Evolutionary conservation across 2,329 filamentous ascomycete species (phyloP).

Genomic region (Coniochaeta sp.): DNA sequence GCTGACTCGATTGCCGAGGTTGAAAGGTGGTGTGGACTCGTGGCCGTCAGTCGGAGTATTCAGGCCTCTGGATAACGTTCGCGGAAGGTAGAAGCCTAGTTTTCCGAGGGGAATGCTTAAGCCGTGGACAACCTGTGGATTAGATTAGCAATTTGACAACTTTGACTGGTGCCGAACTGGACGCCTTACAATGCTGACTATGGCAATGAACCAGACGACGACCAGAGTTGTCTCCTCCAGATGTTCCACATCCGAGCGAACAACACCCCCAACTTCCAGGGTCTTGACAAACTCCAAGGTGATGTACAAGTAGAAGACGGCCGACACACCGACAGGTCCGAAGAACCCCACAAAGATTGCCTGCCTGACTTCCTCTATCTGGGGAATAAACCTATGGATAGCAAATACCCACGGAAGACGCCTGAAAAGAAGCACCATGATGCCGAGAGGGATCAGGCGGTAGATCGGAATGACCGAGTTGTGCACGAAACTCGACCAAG

Average conservation of each 20-base stretch:
- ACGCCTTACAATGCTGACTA: slow-evolving; percentile 72
- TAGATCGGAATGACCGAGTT: slow-evolving; percentile 67
- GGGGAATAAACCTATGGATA: slow-evolving; percentile 68
- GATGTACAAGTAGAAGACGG: slow-evolving; percentile 84
- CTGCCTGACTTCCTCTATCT: slow-evolving; percentile 68
- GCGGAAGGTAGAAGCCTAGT: slow-evolving; percentile 53
- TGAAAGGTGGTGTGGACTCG: slow-evolving; percentile 15
- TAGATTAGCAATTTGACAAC: background rate
- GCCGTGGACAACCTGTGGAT: slow-evolving; percentile 62
- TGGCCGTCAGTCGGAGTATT: slow-evolving; percentile 13
- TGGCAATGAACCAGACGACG: slow-evolving; percentile 78
- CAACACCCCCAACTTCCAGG: slow-evolving; percentile 49
- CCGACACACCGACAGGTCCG: slow-evolving; percentile 85
- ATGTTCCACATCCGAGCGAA: slow-evolving; percentile 57
- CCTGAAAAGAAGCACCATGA: slow-evolving; percentile 70
- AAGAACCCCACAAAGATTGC: slow-evolving; percentile 89
- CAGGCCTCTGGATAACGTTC: slow-evolving; percentile 48
- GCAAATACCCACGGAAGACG: slow-evolving; percentile 70
- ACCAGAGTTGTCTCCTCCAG: slow-evolving; percentile 61
- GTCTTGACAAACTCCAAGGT: slow-evolving; percentile 63
- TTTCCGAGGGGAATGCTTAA: slow-evolving; percentile 73
- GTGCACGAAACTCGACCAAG: slow-evolving; percentile 63
- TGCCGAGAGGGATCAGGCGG: slow-evolving; percentile 64
- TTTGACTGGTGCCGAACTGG: background rate
- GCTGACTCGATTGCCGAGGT: slow-evolving; percentile 20